Percentiles rank a stretch among this genome's conserved stretches.
phyloP scores from a whole-genome alignment of 2,329 filamentous ascomycete genomes.

The Pseudogymnoascus sp. region DNA sequence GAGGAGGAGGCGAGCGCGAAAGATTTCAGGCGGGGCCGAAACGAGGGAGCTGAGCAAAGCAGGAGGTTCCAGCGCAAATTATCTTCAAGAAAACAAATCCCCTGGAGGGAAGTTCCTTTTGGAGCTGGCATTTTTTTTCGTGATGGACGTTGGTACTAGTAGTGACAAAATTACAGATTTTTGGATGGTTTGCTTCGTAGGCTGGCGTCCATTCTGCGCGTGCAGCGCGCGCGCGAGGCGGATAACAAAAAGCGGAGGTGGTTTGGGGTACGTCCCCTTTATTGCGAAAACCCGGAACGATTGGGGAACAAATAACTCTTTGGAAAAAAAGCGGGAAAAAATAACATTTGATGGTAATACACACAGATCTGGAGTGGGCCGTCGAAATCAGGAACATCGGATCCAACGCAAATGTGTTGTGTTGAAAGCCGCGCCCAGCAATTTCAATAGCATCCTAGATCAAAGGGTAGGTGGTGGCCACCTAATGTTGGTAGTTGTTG shows the following conservation, averaged over 20 bases:
- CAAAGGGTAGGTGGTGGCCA: constrained; percentile 10
- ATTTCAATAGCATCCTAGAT: background rate
- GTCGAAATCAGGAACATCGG: background rate
- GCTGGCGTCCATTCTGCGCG: background rate
- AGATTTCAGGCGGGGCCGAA: background rate
- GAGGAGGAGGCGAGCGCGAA: background rate
- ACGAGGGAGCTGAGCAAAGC: background rate
- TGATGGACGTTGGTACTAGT: constrained; percentile 6
- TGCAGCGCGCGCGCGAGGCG: background rate
- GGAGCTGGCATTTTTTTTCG: background rate
- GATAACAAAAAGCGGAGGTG: constrained; percentile 3
- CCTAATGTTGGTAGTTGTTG: constrained; percentile 37
- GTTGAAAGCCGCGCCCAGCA: background rate
- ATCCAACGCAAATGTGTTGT: background rate
- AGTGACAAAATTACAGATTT: constrained; percentile 6
- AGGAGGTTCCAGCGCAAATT: background rate
- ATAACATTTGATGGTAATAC: constrained; percentile 6
- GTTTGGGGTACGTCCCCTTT: constrained; percentile 5
- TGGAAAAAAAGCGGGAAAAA: background rate
- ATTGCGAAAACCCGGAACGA: constrained; percentile 5
- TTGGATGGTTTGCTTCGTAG: constrained; percentile 2
- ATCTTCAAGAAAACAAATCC: background rate
- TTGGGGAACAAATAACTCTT: background rate
- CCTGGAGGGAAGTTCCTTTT: background rate
- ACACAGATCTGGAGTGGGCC: background rate